Percentiles rank a stretch among this genome's conserved stretches.
Evolutionary conservation across 805 yeast species (phyloP).

Genomic region (Ogataea allantospora): DNA sequence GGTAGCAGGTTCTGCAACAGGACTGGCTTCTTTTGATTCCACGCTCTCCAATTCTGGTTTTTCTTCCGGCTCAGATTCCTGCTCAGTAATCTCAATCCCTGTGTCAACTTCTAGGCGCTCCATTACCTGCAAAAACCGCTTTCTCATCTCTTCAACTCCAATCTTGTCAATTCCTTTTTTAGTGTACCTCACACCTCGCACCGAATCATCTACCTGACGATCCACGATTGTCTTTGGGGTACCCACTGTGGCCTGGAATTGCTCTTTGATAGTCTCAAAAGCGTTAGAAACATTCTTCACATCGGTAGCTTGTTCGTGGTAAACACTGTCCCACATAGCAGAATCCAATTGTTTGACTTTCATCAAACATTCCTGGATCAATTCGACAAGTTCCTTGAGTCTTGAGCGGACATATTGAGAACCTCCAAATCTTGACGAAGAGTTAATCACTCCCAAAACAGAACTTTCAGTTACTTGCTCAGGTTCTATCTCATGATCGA

Average conservation of each 20-base stretch:
- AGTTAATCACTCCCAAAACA: constrained; percentile 48
- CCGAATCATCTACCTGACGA: background rate
- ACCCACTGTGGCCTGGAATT: constrained; percentile 14
- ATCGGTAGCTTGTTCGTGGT: constrained; percentile 26
- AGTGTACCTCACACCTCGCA: constrained; percentile 17
- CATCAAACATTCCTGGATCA: constrained; percentile 46
- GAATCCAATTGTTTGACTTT: constrained; percentile 38
- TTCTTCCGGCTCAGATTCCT: constrained; percentile 12
- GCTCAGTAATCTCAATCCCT: constrained; percentile 18
- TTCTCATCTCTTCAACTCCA: constrained; percentile 10
- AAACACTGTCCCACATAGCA: constrained; percentile 32
- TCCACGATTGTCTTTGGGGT: background rate
- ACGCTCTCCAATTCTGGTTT: constrained; percentile 11
- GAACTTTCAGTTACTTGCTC: constrained; percentile 55
- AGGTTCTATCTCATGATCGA: constrained; percentile 35
- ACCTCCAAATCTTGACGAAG: constrained; percentile 45
- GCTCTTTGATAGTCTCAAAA: constrained; percentile 23
- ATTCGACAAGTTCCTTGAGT: constrained; percentile 55
- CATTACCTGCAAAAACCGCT: constrained; percentile 19
- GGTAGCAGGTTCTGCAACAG: constrained; percentile 16
- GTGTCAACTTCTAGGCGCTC: constrained; percentile 16
- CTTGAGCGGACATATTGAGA: constrained; percentile 45
- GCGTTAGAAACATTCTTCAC: constrained; percentile 19
- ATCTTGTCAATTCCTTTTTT: constrained; percentile 17
- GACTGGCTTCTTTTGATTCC: background rate